Evolutionary conservation across 2,329 filamentous ascomycete genomes (phyloP), one percentile per base, ranked within the genome.

Genomic region (Zymoseptoria crescenta): DNA sequence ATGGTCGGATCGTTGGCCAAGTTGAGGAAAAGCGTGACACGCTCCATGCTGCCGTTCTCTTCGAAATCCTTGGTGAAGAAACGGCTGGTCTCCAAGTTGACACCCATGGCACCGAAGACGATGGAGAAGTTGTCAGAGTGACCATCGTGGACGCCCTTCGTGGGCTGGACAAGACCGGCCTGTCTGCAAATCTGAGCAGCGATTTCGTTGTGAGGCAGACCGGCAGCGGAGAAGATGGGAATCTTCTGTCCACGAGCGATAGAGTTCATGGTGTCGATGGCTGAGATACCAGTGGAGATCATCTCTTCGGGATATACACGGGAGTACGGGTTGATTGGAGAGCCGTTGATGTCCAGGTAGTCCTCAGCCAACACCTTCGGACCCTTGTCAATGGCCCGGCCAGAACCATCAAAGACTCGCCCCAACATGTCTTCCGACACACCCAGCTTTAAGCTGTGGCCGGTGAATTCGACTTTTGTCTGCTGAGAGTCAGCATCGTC

Each of bases 111-210:
- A 73, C 91, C 95, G 74, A 99, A 99, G 59, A 99, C 94, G 71
- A 99, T 99, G 62, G 92, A 96, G 83, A 99, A 99, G 81, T 99
- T 99, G 73, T 99, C 94, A 72, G 96, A 91, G 77, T 99, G 94
- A 58, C 87, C 92, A 72, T 99, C 95, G 73, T 99, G 94, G 27
- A 94, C 87, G 66, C 88, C 92, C 84, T 99, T 99, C 27, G 51
- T 59, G 41, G 91, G 91, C 82, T 81, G 91, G 65, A 97, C 95
- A 74, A 99, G 80, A 77, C 93, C 86, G 69, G 94, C 94, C 78
- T 99, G 94, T 79, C 95, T 87, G 81, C 92, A 96, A 77, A 99
- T 99, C 79, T 96, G 92, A 52, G 94, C 95, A 59, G 95, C 95
- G 72, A 99, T 97, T 81, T 99, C 94, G 80, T 99, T 99, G 80